Base-by-base conservation (phyloP, 306 rosid genomes). In the Cajanus cajan region DNA sequence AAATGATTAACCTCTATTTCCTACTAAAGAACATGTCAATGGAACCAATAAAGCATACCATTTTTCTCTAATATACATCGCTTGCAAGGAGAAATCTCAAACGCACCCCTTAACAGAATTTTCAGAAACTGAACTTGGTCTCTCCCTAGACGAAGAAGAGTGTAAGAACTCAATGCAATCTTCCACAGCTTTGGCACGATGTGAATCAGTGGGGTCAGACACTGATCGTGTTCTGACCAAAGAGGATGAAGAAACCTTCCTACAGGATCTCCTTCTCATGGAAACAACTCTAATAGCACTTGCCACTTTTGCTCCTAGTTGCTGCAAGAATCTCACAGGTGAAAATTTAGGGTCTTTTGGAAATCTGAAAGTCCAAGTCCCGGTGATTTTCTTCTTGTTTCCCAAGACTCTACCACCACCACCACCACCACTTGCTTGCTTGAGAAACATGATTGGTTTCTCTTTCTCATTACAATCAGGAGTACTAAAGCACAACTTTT, bases 141-240 rank as follows among this genome's bases (percentile, higher is more conserved):
- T 88, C 66, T 87, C 87, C 86, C 92, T 77, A 13, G 88, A 82
- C 5, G 97, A 86, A 78, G 97, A 88, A 83, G 94, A 92, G 34
- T 92, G 90, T 61, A 92, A 82, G 83, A 92, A 92, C 85, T 87
- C 86, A 55, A 92, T 92, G 82, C 97, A 92, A 59, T 90, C 97
- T 81, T 86, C 94, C 4, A 92, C 79, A 12, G 94, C 95, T 77
- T 92, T 90, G 33, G 93, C 94, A 48, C 91, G 81, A 33, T 92
- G 93, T 34, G 95, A 88, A 25, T 92, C 95, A 22, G 85, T 71
- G 33, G 86, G 81, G n/a, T 85, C 92, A 1, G 95, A 86, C 13
- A 86, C 76, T 1, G 93, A 90, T 40, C 86, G 74, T n/a, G 96
- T 87, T 81, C 92, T 86, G 0, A 80, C 78, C 83, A 90, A 82